Evolutionary conservation across 129 eudicot genomes (phyloP), one percentile per base, ranked within the genome.

Genomic region (Flaveria trinervia): DNA sequence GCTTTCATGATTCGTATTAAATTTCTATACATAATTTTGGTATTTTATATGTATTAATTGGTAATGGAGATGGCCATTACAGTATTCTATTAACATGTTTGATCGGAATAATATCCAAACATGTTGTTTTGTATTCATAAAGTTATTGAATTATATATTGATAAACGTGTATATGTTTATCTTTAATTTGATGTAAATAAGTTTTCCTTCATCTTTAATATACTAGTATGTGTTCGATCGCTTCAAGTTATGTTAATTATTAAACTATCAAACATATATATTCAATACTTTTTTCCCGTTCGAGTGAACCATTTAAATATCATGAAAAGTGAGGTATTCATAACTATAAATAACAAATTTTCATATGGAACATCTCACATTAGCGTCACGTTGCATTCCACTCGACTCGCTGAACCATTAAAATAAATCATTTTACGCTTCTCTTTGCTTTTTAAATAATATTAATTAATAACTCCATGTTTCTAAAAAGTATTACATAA

Each of bases 31-130:
- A 12, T 6, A 60, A 7, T 28, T 76, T 14, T 64, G 5, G 0
- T 22, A 15, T 26, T 39, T 26, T 30, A 7, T 46, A 75, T 62
- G 55, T 61, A 46, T 48, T 9, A 4, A 74, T 33, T 33, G 23
- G 70, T 44, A 74, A 74, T 60, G 79, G 79, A 18, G 62, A 74
- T 75, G 71, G 2, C 71, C 79, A 25, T 74, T 61, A 15, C 71
- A 64, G 3, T 64, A 18, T 12, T 12, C 16, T 13, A 55, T 59
- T 61, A 45, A 28, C 79, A 25, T 74, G 79, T 74, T 59, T 60
- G 69, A 73, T 7, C 59, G 56, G 39, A 41, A 13, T 36, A 25
- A 25, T 23, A 25, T 20, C 11, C 65, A 28, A 30, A 33, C 70
- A 65, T 33, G 70, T 33, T 30, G 70, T 33, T 41, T 39, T 36